Conservation (phyloP, 2,329 filamentous ascomycete genomes). For the Mycosphaerella arachidis region DNA sequence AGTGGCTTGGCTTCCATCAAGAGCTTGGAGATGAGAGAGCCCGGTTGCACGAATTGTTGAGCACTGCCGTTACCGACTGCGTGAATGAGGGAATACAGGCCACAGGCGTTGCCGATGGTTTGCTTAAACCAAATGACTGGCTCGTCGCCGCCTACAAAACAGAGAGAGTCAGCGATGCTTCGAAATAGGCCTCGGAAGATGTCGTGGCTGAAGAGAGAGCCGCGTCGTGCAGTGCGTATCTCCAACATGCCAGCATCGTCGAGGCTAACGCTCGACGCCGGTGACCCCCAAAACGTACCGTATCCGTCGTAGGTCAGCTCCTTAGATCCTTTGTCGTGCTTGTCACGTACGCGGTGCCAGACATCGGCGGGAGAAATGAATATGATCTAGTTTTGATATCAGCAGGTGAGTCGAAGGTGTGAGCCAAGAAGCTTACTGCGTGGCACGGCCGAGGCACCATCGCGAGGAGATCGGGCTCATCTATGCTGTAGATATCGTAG, state of each 20-base stretch:
- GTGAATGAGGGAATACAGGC: slow-evolving; percentile 55
- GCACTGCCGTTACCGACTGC: slow-evolving; percentile 49
- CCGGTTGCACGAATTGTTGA: slow-evolving; percentile 39
- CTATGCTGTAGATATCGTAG: slow-evolving; percentile 52
- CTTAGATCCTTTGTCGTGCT: slow-evolving; percentile 36
- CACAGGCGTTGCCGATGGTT: slow-evolving; percentile 56
- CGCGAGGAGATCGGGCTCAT: slow-evolving; percentile 47
- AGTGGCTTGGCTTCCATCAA: slow-evolving; percentile 43
- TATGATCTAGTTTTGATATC: slow-evolving; percentile 27
- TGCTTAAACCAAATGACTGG: slow-evolving; percentile 57
- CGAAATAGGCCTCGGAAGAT: neutral
- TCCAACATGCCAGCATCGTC: neutral
- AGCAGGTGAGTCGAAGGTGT: neutral
- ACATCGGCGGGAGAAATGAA: slow-evolving; percentile 48
- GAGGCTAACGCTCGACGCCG: neutral
- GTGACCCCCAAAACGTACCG: neutral
- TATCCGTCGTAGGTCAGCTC: slow-evolving; percentile 39
- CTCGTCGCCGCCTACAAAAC: slow-evolving; percentile 40
- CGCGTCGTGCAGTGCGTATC: neutral
- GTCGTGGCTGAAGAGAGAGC: neutral
- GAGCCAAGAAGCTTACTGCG: slow-evolving; percentile 37
- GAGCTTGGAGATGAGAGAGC: slow-evolving; percentile 44
- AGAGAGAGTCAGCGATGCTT: slow-evolving; percentile 10
- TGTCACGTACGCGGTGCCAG: slow-evolving; percentile 40
- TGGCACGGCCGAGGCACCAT: slow-evolving; percentile 51